Conservation (phyloP, 2,329 filamentous ascomycete species). For the Aspergillus nomiae region DNA sequence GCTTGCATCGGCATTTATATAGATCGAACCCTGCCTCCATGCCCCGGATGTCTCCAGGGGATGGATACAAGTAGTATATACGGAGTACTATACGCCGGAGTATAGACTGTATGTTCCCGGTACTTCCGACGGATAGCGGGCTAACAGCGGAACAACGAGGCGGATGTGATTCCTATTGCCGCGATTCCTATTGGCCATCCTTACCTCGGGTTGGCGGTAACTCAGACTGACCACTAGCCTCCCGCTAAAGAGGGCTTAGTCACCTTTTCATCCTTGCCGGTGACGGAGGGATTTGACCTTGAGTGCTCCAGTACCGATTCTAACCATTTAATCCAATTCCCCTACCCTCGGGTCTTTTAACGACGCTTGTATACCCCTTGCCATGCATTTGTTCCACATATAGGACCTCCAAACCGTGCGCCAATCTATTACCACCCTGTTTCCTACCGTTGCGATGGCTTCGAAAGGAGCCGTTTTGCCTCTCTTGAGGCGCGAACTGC, state of each 20-base stretch:
- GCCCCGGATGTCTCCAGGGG: background rate
- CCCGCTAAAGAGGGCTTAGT: constrained; percentile 13
- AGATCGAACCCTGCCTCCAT: background rate
- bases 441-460: constrained; percentile 34
- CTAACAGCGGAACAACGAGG: constrained; percentile 12
- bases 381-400: constrained; percentile 18
- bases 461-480: constrained; percentile 44
- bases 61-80: background rate
- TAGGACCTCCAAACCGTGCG: constrained; percentile 11
- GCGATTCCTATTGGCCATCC: constrained; percentile 28
- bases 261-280: constrained; percentile 11
- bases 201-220: constrained; percentile 25
- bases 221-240: background rate
- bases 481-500: constrained; percentile 45
- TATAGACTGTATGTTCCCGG: constrained; percentile 4
- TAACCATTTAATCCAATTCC: background rate
- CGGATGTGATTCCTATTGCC: constrained; percentile 28
- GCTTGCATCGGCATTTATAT: background rate
- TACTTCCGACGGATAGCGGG: constrained; percentile 11
- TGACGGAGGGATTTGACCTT: constrained; percentile 9
- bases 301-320: background rate
- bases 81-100: too few species aligned
- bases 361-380: constrained; percentile 2
- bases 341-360: background rate
- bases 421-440: constrained; percentile 2